Conservation (phyloP, 2,329 filamentous ascomycete genomes). For the Lojkania enalia region DNA sequence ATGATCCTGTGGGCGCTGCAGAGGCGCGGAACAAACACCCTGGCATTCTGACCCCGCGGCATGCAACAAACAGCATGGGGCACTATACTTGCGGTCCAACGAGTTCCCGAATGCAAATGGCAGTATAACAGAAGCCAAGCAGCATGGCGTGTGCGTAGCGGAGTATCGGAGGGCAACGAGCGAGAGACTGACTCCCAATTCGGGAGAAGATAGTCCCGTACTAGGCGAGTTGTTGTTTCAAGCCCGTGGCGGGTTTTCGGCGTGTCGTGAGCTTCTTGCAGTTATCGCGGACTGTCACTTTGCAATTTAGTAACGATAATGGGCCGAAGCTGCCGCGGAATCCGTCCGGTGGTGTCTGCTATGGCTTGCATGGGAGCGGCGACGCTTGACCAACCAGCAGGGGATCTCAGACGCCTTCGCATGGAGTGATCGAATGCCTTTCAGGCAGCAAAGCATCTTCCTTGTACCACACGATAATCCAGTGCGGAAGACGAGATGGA, state of each 20-base stretch:
- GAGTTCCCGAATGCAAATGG: not conserved
- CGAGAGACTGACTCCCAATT: not conserved
- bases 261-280: not conserved
- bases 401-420: conserved; percentile 7
- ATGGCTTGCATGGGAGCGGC: conserved; percentile 15
- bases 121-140: not conserved
- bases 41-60: conserved; percentile 34
- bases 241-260: not conserved
- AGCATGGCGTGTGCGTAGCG: not conserved
- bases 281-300: conserved; percentile 9
- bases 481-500: not conserved
- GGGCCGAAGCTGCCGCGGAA: conserved; percentile 6
- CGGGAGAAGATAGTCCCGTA: not conserved
- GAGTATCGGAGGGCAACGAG: not conserved
- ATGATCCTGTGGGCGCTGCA: conserved; percentile 34
- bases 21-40: conserved; percentile 24
- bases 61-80: conserved; percentile 2
- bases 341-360: conserved; percentile 9
- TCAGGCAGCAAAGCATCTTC: conserved; percentile 1
- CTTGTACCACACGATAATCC: not conserved
- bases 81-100: not conserved
- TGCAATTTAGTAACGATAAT: conserved; percentile 14
- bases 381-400: conserved; percentile 11
- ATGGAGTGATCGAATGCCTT: conserved; percentile 3
- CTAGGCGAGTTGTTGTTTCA: not conserved